Percentiles rank a stretch among this genome's conserved stretches.
phyloP scores from a whole-genome alignment of 306 rosid genomes.

The Trichosanthes truncata region DNA sequence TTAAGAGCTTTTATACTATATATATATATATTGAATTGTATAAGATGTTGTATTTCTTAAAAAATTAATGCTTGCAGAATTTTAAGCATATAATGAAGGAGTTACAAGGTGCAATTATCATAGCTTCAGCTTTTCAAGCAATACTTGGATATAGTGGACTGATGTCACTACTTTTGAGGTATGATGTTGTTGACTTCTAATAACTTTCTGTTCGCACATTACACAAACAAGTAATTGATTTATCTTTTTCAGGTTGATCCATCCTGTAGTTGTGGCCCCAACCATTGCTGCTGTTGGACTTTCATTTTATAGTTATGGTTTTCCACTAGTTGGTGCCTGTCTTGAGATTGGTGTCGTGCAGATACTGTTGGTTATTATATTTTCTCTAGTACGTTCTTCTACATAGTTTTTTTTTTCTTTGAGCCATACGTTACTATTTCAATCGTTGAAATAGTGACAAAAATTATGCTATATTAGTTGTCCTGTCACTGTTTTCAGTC shows the following conservation, averaged over 20 bases:
- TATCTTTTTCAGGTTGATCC: constrained; percentile 61
- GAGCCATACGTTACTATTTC: background rate
- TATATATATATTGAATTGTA: background rate
- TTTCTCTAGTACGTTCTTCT: constrained; percentile 81
- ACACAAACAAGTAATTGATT: background rate
- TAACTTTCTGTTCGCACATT: constrained; percentile 2
- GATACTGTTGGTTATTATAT: constrained; percentile 65
- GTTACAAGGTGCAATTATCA: constrained; percentile 92
- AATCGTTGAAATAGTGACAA: background rate
- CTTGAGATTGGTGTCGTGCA: constrained; percentile 93
- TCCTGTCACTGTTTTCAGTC: background rate
- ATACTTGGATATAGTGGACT: constrained; percentile 91
- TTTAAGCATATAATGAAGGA: constrained; percentile 95
- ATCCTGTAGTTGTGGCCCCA: constrained; percentile 95
- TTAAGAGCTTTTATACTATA: background rate
- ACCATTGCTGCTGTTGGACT: constrained; percentile 99
- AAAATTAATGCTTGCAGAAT: constrained; percentile 41
- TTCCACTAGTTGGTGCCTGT: constrained; percentile 84
- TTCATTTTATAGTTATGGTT: constrained; percentile 90
- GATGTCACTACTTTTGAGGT: constrained; percentile 83
- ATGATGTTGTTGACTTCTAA: constrained; percentile 12
- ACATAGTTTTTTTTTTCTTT: constrained; percentile 2
- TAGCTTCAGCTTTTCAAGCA: constrained; percentile 83
- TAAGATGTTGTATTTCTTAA: background rate
- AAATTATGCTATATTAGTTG: background rate